Percentiles rank a stretch among this genome's conserved stretches.
Conservation (phyloP, 352 stramenopile species). For the Lagenidium giganteum region DNA sequence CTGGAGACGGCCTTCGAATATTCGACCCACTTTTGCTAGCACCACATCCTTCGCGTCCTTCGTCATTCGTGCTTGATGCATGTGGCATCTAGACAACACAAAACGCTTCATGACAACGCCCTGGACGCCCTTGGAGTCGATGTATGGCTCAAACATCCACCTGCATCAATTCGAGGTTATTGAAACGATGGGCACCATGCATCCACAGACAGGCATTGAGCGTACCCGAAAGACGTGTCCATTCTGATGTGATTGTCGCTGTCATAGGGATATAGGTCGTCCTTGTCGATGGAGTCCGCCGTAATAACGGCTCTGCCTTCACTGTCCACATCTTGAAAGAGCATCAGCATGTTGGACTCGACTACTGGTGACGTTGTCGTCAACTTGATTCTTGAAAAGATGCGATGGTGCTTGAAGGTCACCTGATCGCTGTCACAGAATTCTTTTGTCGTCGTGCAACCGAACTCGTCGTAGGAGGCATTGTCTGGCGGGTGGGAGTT, state of each 20-base stretch:
- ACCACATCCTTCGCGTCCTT: no score
- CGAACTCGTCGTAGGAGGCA: no score
- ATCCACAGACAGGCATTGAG: no score
- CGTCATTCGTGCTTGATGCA: no score
- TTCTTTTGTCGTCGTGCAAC: slow-evolving; percentile 56
- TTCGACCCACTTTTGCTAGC: no score
- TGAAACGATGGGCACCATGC: no score
- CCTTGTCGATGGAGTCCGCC: slow-evolving; percentile 74
- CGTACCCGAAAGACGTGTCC: slow-evolving; percentile 61
- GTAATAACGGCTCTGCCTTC: slow-evolving; percentile 60
- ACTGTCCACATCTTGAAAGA: slow-evolving; percentile 47
- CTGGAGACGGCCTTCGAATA: no score
- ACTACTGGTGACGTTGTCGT: slow-evolving; percentile 55
- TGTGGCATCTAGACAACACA: no score
- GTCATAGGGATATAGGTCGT: slow-evolving; percentile 73
- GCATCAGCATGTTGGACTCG: slow-evolving; percentile 73
- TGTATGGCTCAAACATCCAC: slow-evolving; percentile 39
- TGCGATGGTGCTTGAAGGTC: slow-evolving; percentile 80
- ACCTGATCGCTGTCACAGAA: slow-evolving; percentile 73
- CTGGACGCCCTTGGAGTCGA: no score
- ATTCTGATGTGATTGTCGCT: slow-evolving; percentile 63
- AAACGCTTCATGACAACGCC: no score
- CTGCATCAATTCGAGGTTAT: no score
- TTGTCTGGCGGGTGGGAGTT: slow-evolving; percentile 39
- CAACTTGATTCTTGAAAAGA: slow-evolving; percentile 76